Evolutionary conservation across 1,284 basidiomycete genomes (phyloP).

Genomic region (Fomitopsis schrenkii): DNA sequence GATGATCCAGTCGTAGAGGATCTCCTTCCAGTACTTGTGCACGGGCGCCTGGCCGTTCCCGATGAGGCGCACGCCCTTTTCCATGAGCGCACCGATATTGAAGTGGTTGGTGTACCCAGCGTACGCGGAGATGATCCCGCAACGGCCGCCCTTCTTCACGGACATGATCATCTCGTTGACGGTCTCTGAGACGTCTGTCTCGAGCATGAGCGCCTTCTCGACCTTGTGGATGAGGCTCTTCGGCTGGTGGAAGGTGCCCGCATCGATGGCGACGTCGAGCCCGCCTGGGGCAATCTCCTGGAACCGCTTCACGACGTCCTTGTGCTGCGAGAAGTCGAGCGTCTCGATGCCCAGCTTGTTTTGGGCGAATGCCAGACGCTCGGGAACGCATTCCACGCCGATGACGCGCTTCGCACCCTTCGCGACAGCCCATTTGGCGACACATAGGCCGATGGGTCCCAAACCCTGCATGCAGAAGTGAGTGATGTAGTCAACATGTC

Average conservation of each 20-base stretch:
- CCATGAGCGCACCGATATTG: slow-evolving; percentile 77
- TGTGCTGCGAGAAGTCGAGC: slow-evolving; percentile 58
- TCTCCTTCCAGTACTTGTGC: slow-evolving; percentile 72
- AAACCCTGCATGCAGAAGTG: slow-evolving; percentile 37
- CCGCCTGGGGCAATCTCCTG: slow-evolving; percentile 61
- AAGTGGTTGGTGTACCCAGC: slow-evolving; percentile 64
- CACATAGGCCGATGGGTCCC: slow-evolving; percentile 62
- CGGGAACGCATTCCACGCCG: slow-evolving; percentile 62
- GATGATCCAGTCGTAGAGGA: slow-evolving; percentile 59
- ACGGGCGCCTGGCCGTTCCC: slow-evolving; percentile 75
- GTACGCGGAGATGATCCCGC: slow-evolving; percentile 63
- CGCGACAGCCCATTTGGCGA: slow-evolving; percentile 57
- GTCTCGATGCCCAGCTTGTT: slow-evolving; percentile 55
- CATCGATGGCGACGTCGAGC: slow-evolving; percentile 57
- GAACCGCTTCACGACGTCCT: slow-evolving; percentile 56
- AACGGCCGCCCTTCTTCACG: slow-evolving; percentile 60
- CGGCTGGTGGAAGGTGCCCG: slow-evolving; percentile 69
- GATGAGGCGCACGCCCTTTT: slow-evolving; percentile 68
- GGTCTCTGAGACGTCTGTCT: slow-evolving; percentile 74
- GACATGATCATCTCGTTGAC: slow-evolving; percentile 67
- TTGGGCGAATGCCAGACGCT: slow-evolving; percentile 58
- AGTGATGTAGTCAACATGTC: background rate
- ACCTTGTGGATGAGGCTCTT: slow-evolving; percentile 62
- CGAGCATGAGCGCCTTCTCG: slow-evolving; percentile 68
- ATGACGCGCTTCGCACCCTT: slow-evolving; percentile 74